phyloP scores from a whole-genome alignment of 2,329 filamentous ascomycete genomes.

The Talaromyces sp. region DNA sequence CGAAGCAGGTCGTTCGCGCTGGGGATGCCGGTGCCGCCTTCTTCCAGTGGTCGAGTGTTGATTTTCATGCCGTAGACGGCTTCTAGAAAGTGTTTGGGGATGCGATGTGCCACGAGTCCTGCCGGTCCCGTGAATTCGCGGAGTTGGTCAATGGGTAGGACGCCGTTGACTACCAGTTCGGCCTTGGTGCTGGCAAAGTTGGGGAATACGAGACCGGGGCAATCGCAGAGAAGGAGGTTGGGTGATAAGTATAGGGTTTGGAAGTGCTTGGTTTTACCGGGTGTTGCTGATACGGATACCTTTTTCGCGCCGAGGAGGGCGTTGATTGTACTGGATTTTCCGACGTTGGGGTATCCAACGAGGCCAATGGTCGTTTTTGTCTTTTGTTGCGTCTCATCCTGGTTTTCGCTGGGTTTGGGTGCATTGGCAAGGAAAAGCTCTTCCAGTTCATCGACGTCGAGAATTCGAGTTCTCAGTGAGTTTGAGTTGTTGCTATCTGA shows the following conservation, averaged over 20 bases:
- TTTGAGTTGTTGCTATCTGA: constrained; percentile 21
- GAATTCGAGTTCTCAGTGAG: constrained; percentile 61
- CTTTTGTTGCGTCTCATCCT: constrained; percentile 40
- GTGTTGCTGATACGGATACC: constrained; percentile 93
- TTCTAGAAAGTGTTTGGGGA: constrained; percentile 84
- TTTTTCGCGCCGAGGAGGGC: constrained; percentile 97
- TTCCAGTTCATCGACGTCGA: constrained; percentile 90
- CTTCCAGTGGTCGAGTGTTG: constrained; percentile 69
- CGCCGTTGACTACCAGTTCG: constrained; percentile 89
- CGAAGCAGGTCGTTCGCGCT: constrained; percentile 79
- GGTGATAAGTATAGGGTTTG: constrained; percentile 94
- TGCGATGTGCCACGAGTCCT: constrained; percentile 72
- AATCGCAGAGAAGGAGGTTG: constrained; percentile 89
- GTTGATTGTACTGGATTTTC: constrained; percentile 99
- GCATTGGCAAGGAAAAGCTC: constrained; percentile 76
- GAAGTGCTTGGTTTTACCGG: constrained; percentile 98
- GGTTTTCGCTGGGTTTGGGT: constrained; percentile 46
- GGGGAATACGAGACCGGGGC: constrained; percentile 94
- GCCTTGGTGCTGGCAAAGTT: constrained; percentile 97
- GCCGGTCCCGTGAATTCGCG: constrained; percentile 87
- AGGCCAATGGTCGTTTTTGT: constrained; percentile 83
- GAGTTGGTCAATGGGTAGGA: constrained; percentile 93
- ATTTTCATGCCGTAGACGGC: constrained; percentile 93
- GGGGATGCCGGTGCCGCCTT: constrained; percentile 83
- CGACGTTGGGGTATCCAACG: constrained; percentile 97